Conservation (phyloP, 192 early-diverging fungal species). For the Backusella sp. region DNA sequence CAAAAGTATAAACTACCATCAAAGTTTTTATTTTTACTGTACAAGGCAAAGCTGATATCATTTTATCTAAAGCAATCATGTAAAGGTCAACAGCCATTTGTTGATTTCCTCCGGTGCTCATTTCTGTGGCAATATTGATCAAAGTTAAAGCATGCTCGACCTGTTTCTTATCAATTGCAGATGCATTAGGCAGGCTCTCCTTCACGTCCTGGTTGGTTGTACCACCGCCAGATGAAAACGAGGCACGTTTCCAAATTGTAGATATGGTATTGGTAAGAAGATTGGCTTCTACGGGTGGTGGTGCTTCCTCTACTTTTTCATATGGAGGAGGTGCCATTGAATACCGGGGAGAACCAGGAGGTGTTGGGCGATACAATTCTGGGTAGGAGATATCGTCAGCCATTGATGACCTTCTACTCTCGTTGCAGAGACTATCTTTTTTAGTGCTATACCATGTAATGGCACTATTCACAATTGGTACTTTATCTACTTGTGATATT, state of each 20-base stretch:
- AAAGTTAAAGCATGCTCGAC: conserved; percentile 24
- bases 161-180: conserved; percentile 11
- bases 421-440: background rate
- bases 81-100: conserved; percentile 26
- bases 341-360: conserved; percentile 6
- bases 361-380: conserved; percentile 4
- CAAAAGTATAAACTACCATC: background rate
- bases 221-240: background rate
- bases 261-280: background rate
- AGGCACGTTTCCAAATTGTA: conserved; percentile 10
- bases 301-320: background rate
- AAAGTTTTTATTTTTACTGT: background rate
- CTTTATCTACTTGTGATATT: conserved; percentile 7
- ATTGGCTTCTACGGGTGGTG: background rate
- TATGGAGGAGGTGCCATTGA: conserved; percentile 19
- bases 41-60: conserved; percentile 22
- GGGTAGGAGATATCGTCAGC: background rate
- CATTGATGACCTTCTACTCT: background rate
- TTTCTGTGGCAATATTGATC: conserved; percentile 23
- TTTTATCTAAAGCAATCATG: conserved; percentile 24
- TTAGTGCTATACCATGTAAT: conserved; percentile 3
- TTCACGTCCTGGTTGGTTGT: background rate
- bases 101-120: conserved; percentile 16
- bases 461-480: conserved; percentile 10
- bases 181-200: background rate